A percentile compares a stretch with the other conserved stretches of the same genome.
phyloP scores from a whole-genome alignment of 257 asterid genomes.

The Ilex asprella region DNA sequence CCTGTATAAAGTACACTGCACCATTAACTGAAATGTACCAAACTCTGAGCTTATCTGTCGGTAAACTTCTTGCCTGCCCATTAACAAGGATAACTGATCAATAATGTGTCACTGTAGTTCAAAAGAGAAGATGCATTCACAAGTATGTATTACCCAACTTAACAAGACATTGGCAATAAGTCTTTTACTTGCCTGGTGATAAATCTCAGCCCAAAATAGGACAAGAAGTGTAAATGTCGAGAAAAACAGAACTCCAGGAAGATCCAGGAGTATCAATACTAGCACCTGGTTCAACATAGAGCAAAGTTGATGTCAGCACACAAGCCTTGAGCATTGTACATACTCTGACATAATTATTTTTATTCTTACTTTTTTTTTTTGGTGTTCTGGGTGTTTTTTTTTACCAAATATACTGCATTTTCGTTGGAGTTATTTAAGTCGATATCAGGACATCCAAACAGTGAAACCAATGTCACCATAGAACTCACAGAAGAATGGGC shows the following conservation, averaged over 20 bases:
- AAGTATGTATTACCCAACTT: constrained; percentile 13
- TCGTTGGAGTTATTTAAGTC: not conserved
- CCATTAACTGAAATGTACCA: constrained; percentile 56
- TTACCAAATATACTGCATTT: too few species aligned
- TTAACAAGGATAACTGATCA: constrained; percentile 22
- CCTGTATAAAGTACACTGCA: constrained; percentile 80
- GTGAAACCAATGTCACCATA: too few species aligned
- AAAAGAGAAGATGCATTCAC: constrained; percentile 9
- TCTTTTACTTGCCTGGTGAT: constrained; percentile 65
- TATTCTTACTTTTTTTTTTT: too few species aligned
- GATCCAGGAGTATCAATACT: constrained; percentile 56
- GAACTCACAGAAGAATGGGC: too few species aligned
- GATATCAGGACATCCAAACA: too few species aligned
- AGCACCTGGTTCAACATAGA: constrained; percentile 43
- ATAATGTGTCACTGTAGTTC: constrained; percentile 2
- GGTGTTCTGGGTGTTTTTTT: too few species aligned
- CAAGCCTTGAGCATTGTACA: constrained; percentile 2
- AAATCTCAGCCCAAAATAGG: constrained; percentile 94
- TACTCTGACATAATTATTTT: not conserved
- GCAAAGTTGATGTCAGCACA: not conserved
- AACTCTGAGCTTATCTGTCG: constrained; percentile 79
- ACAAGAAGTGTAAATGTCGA: constrained; percentile 88
- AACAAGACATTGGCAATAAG: constrained; percentile 1
- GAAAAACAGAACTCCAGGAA: constrained; percentile 90
- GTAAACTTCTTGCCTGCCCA: constrained; percentile 88